Percentiles rank a stretch among this genome's conserved stretches.
Conservation (phyloP, 768 basidiomycete genomes). For the Lentinus tigrinus region DNA sequence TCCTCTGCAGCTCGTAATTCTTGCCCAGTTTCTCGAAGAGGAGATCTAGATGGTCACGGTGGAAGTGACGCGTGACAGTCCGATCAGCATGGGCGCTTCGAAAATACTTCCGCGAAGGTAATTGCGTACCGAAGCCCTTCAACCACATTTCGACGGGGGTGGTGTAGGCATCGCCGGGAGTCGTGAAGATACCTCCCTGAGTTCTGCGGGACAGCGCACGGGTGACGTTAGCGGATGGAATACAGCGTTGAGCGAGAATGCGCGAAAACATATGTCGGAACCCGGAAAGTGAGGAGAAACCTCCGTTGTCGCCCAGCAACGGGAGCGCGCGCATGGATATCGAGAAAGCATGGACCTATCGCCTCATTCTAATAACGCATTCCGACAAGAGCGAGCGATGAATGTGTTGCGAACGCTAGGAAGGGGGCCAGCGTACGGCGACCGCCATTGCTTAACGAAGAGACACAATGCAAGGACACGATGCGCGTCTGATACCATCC, state of each 20-base stretch:
- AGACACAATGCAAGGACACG: neutral
- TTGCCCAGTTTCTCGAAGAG: conserved; percentile 73
- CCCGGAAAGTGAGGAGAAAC: neutral
- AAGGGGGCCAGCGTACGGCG: neutral
- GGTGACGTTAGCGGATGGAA: neutral
- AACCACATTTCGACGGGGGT: conserved; percentile 93
- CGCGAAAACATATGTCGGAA: neutral
- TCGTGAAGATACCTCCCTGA: conserved; percentile 83
- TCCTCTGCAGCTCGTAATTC: conserved; percentile 67
- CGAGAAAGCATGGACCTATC: no score
- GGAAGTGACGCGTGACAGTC: conserved; percentile 7
- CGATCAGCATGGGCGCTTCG: conserved; percentile 17
- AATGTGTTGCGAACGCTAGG: neutral
- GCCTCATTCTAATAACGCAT: no score
- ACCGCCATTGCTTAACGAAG: neutral
- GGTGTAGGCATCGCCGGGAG: conserved; percentile 82
- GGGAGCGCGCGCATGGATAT: no score
- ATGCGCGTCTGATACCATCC: neutral
- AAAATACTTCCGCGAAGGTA: conserved; percentile 50
- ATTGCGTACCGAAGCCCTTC: conserved; percentile 70
- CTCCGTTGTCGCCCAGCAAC: no score
- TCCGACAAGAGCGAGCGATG: neutral
- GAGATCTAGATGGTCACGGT: conserved; percentile 45
- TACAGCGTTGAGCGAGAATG: neutral
- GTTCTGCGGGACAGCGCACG: conserved; percentile 47